These are phyloP conservation scores for Westerdykella ornata DNA, from an alignment of 2,329 filamentous ascomycete species.

Conservation along the genomic window DNA sequence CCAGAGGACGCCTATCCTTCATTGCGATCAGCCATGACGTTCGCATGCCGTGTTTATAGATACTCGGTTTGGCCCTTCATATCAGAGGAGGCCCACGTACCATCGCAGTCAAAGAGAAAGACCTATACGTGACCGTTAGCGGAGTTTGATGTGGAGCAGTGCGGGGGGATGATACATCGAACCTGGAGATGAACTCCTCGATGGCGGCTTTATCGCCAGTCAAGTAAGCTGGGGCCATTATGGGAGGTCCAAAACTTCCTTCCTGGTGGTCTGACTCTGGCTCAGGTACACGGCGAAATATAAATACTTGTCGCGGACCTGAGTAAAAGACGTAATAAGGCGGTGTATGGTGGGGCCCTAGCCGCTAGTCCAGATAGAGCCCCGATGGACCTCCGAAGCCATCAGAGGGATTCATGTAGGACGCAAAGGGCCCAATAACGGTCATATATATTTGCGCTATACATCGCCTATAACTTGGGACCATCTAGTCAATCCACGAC, in stretches of 20 bases:
- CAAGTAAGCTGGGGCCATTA: slow-evolving; percentile 52
- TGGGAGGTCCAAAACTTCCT: slow-evolving; percentile 2
- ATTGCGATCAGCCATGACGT: slow-evolving; percentile 32
- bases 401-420: no score
- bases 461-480: slow-evolving; percentile 17
- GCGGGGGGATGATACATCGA: slow-evolving; percentile 67
- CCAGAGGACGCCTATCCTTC: slow-evolving; percentile 79
- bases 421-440: neutral
- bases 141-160: neutral
- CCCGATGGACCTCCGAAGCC: slow-evolving; percentile 1
- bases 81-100: slow-evolving; percentile 46
- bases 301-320: neutral
- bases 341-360: neutral
- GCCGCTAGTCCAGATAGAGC: neutral
- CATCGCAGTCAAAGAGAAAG: slow-evolving; percentile 96
- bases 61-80: neutral
- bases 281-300: neutral
- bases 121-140: slow-evolving; percentile 47
- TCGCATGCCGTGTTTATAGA: slow-evolving; percentile 3
- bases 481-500: slow-evolving; percentile 60
- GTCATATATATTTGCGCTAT: neutral
- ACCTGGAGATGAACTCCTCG: slow-evolving; percentile 76
- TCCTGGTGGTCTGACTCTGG: neutral
- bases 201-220: slow-evolving; percentile 73
- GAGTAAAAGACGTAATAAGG: neutral